phyloP scores from a whole-genome alignment of 345 rosid genomes.

The Populus nigra region DNA sequence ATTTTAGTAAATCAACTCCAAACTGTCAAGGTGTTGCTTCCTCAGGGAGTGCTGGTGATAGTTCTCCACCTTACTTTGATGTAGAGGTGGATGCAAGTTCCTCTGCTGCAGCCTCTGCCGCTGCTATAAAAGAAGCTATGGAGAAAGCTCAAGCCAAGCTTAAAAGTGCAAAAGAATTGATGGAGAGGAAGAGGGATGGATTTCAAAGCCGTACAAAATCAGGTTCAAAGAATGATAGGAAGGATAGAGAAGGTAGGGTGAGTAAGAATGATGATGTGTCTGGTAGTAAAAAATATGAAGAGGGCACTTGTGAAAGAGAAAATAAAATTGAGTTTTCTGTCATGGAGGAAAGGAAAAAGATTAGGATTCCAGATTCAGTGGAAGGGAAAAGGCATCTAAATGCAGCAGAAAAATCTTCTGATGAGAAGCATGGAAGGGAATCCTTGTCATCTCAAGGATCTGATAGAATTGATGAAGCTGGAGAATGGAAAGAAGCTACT shows the following conservation, averaged over 20 bases:
- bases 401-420: slow-evolving; percentile 24
- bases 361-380: slow-evolving; percentile 26
- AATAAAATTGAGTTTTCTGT: slow-evolving; percentile 22
- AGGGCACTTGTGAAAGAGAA: slow-evolving; percentile 17
- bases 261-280: slow-evolving; percentile 14
- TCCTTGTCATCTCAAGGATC: slow-evolving; percentile 42
- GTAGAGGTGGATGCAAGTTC: slow-evolving; percentile 90
- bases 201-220: slow-evolving; percentile 27
- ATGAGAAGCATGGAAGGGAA: slow-evolving; percentile 41
- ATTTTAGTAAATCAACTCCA: slow-evolving; percentile 30
- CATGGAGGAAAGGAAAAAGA: slow-evolving; percentile 31
- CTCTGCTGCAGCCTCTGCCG: slow-evolving; percentile 70
- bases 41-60: slow-evolving; percentile 40
- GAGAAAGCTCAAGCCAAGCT: slow-evolving; percentile 70
- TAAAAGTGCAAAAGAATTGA: slow-evolving; percentile 63
- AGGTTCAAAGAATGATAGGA: slow-evolving; percentile 35
- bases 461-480: slow-evolving; percentile 43
- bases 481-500: slow-evolving; percentile 74
- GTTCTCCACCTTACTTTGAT: slow-evolving; percentile 76
- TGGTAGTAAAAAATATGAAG: slow-evolving; percentile 17
- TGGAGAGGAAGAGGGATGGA: slow-evolving; percentile 64
- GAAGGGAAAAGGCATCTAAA: slow-evolving; percentile 22
- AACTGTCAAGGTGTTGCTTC: slow-evolving; percentile 38
- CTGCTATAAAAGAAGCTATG: slow-evolving; percentile 78
- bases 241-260: slow-evolving; percentile 35